Evolutionary conservation across 2,329 filamentous ascomycete genomes (phyloP).

Genomic region (Verticillium dahliae): DNA sequence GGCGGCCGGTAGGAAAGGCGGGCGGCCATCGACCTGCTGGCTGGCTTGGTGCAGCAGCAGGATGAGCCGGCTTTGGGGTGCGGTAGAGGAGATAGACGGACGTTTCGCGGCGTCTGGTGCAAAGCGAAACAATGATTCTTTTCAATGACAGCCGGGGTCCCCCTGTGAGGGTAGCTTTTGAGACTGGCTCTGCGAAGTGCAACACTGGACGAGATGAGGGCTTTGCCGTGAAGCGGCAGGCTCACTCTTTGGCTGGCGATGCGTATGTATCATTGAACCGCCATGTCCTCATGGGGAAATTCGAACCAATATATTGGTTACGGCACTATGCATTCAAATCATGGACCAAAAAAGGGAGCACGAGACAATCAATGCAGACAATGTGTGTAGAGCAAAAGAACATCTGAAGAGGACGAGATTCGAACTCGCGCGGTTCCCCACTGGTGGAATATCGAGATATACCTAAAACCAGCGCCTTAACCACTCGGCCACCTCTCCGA

Average conservation of each 20-base stretch:
- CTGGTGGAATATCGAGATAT: background rate
- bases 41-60: background rate
- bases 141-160: too few relatives aligned
- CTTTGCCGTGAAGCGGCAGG: too few relatives aligned
- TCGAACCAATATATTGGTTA: too few relatives aligned
- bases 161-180: too few relatives aligned
- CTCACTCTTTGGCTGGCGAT: too few relatives aligned
- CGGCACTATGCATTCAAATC: background rate
- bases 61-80: background rate
- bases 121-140: background rate
- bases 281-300: too few relatives aligned
- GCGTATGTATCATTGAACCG: too few relatives aligned
- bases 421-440: slow-evolving; percentile 13
- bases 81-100: background rate
- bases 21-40: too few relatives aligned
- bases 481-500: slow-evolving; percentile 39
- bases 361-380: background rate
- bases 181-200: too few relatives aligned
- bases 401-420: slow-evolving; percentile 8
- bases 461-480: slow-evolving; percentile 52
- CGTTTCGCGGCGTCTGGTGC: too few relatives aligned
- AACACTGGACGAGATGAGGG: too few relatives aligned
- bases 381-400: background rate
- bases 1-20: too few relatives aligned
- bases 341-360: background rate